Evolutionary conservation across 228 moss, liverwort and hornwort species (phyloP), one percentile per base, ranked within the genome.

Genomic region (Sphagnum magellanicum): DNA sequence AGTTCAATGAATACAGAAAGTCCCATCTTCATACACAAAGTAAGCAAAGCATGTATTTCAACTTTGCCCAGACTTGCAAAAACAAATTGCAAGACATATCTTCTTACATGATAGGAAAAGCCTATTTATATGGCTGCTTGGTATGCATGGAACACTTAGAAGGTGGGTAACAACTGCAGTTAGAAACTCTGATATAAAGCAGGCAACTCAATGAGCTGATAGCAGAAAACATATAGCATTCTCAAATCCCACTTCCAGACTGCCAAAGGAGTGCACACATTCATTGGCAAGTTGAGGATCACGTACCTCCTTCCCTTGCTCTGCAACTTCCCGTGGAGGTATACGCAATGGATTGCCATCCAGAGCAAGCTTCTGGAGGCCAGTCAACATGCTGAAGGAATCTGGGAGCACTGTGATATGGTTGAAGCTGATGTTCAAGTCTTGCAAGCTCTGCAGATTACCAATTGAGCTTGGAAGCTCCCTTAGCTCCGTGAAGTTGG

Each of bases 311-410:
- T 83, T 86, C 50, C 97, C 97, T 72, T 76, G 52, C 62, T 51
- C 65, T 14, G 81, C 81, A 65, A 90, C 78, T 52, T 79, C 80
- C 78, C 78, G 50, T 10, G 97, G 93, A 52, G 97, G 97, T 53
- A 73, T 60, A 48, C 73, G 70, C 84, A 80, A 91, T 4, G 75
- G 79, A 73, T 93, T 93, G 16, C 72, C 80, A 60, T 86, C 82
- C 77, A 93, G 32, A 16, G 76, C 87, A 63, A 97, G 84, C 69
- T 77, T 91, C 68, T 78, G 87, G 51, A 97, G 83, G 67, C 88
- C 87, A 64, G 91, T 93, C 76, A 97, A 75, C 72, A 74, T 66
- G 17, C 84, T 79, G 70, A 97, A 97, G 6, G 97, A 93, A 67
- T 50, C 68, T 5, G 97, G 97, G 59, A 97, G 85, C 59, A 62